Evolutionary conservation across 257 asterid species (phyloP), one percentile per base, ranked within the genome.

Genomic region (Fraxinus anomala): DNA sequence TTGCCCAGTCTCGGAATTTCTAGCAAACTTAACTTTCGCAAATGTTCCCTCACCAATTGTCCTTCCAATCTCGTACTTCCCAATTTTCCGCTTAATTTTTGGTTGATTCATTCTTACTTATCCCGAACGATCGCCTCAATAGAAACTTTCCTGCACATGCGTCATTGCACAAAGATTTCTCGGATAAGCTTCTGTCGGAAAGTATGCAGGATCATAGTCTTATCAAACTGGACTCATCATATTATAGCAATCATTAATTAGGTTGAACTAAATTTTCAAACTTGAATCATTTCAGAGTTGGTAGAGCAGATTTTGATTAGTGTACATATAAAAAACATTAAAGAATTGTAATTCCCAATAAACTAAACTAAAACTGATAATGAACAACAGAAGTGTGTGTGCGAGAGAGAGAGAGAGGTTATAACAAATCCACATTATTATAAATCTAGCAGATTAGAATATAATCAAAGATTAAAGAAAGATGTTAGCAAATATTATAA

Each of bases 1-100:
- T 39, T 94, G 89, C 49, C 94, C 97, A 0, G 91, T 91, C 87
- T 89, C 96, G 3, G 94, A 87, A 87, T 94, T 90, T 85, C 90
- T 87, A 36, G 97, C 97, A 76, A 91, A 92, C 40, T 92, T 94
- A 31, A 92, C 97, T 83, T 94, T 94, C 28, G 98, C 98, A 82
- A 92, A 94, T 82, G 98, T 80, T 42, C 98, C 98, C 88, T 94
- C 98, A 19, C 98, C 98, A 44, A 94, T 91, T n/a, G 98, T 94
- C 87, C 98, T 90, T 80, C 98, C 98, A 47, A 94, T 81, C 83
- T 94, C 98, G 86, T 92, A 94, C 84, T 89, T 88, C 67, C 97
- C 98, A n/a, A 94, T 87, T 80, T 83, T 90, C 9, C 97, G 91
- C 85, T 90, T 94, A 70, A 89, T 66, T 81, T 91, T 91, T 39